Conservation (phyloP, 2,329 filamentous ascomycete genomes). For the Fusarium sp. region DNA sequence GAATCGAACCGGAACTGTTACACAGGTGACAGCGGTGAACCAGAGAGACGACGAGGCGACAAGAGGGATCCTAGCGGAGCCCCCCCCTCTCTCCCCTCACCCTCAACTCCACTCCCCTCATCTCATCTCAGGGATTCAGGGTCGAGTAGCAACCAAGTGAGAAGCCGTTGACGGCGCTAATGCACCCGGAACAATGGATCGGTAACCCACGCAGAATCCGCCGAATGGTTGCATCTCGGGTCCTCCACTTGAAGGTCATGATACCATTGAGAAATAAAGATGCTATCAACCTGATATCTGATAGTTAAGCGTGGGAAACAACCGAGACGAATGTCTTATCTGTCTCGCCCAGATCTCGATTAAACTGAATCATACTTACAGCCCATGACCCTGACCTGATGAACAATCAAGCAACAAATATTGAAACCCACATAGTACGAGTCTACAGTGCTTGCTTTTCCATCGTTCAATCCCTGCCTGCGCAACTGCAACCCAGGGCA, state of each 20-base stretch:
- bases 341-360: not conserved
- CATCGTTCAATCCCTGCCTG: not conserved
- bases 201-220: constrained; percentile 19
- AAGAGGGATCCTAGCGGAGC: not conserved
- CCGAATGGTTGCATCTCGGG: constrained; percentile 11
- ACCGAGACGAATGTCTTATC: not conserved
- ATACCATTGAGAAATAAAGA: not conserved
- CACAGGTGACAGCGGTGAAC: constrained; percentile 19
- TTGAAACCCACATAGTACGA: not conserved
- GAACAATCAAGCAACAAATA: not conserved
- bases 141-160: not conserved
- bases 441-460: not conserved
- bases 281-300: not conserved
- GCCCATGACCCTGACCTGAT: not conserved
- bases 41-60: not conserved
- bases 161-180: constrained; percentile 17
- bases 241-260: not conserved
- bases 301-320: not conserved
- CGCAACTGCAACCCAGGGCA: not conserved
- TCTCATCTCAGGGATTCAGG: not conserved
- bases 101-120: not conserved
- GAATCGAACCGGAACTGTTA: constrained; percentile 12
- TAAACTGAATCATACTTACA: not conserved
- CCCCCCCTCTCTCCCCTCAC: too few species aligned
- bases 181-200: constrained; percentile 39